Base-by-base conservation (phyloP, 192 early-diverging fungal species). In the Spinellus fusiger region DNA sequence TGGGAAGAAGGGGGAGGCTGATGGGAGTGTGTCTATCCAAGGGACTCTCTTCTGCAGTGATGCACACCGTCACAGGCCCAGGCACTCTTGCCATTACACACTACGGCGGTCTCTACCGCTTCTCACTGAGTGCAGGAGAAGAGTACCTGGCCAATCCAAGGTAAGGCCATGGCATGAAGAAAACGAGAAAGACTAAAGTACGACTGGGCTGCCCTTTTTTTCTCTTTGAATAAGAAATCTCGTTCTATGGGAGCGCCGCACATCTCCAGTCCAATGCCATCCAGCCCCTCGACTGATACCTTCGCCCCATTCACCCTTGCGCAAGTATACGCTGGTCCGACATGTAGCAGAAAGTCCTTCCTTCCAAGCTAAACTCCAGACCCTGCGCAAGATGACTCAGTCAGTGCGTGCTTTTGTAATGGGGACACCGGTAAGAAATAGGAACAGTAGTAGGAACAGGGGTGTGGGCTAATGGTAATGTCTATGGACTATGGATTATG, bases 61-160 rank as follows among this genome's bases (percentile, higher is more conserved):
- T 85, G 3, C 84, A 90, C 59, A 70, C 75, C 16, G 77, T 87
- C 6, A 77, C 69, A 37, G 87, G 89, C 1, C 77, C 80, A 13
- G 90, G 90, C 53, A 75, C 84, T 5, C 54, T 87, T 28, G 88
- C 82, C 10, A 79, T 92, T 33, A 79, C 84, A 22, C 68, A 80
- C 27, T 78, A 84, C 32, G 85, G 86, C 34, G 84, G 86, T 0
- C 50, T 92, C 28, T 86, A 88, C 64, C 74, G 87, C 18, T 64
- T 92, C 46, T 78, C 82, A 10, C 69, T 92, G 49, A 61, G 76
- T 5, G 75, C 83, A 9, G 80, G 76, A n/a, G 88, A 92, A 57
- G 83, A 85, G 63, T 89, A 87, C 52, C 64, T 84, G 16, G 88
- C 87, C 16, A 86, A 88, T 64, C 85, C 88, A 22, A 73, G 83